Percentiles rank a stretch among this genome's conserved stretches.
Evolutionary conservation across 202 grass and related monocot species (phyloP).

Genomic region (Panicum hallii): DNA sequence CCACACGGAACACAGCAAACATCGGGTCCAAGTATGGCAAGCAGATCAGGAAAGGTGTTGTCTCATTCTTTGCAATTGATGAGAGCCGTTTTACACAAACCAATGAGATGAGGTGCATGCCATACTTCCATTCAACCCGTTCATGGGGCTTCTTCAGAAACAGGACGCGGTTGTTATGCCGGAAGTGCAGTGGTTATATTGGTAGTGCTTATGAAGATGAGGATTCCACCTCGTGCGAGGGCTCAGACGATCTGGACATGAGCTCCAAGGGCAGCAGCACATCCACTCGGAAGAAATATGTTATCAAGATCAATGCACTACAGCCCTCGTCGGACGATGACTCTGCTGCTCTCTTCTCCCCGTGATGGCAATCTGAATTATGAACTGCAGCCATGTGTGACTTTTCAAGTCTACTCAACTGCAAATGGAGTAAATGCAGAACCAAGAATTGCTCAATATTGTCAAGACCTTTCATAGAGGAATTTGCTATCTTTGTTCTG

Average conservation of each 20-base stretch:
- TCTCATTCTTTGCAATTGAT: slow-evolving; percentile 72
- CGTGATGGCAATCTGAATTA: neutral
- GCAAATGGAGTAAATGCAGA: neutral
- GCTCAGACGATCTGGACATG: slow-evolving; percentile 41
- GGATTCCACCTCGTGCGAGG: slow-evolving; percentile 41
- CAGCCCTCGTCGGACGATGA: slow-evolving; percentile 67
- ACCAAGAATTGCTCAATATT: neutral
- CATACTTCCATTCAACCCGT: slow-evolving; percentile 68
- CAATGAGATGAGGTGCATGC: slow-evolving; percentile 73
- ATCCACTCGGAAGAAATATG: slow-evolving; percentile 70
- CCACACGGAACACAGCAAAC: slow-evolving; percentile 74
- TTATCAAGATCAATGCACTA: slow-evolving; percentile 78
- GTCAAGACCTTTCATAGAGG: neutral
- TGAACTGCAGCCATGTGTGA: neutral
- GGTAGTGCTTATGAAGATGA: slow-evolving; percentile 65
- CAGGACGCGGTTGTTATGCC: slow-evolving; percentile 71
- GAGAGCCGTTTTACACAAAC: slow-evolving; percentile 79
- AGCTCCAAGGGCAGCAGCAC: slow-evolving; percentile 40
- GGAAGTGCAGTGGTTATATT: slow-evolving; percentile 68
- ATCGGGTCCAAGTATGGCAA: slow-evolving; percentile 90
- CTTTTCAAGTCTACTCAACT: neutral
- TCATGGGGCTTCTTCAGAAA: slow-evolving; percentile 84
- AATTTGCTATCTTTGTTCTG: neutral
- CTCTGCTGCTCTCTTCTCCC: slow-evolving; percentile 35
- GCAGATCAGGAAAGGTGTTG: slow-evolving; percentile 78